Conservation (phyloP, 1,284 basidiomycete species). For the Melampsora americana region DNA sequence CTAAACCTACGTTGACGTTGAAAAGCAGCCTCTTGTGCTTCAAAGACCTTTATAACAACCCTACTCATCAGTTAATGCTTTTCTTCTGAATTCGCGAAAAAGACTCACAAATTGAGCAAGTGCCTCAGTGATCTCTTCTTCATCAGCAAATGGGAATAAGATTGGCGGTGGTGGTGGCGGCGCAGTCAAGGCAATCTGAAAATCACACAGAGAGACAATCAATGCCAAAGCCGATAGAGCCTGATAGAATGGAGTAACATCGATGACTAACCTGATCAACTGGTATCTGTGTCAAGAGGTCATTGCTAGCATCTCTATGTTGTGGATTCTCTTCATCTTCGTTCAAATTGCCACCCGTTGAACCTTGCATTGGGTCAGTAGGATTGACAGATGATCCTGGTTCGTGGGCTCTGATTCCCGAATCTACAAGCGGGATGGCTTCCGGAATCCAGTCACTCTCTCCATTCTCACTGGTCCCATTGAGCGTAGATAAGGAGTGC, state of each 20-base stretch:
- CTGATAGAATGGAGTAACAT: no score
- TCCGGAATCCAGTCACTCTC: not conserved
- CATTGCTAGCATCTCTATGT: no score
- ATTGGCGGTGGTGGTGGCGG: conserved; percentile 33
- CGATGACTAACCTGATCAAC: no score
- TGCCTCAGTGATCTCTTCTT: conserved; percentile 36
- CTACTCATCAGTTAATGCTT: not conserved
- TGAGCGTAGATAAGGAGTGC: not conserved
- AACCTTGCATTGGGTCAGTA: no score
- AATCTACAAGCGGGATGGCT: not conserved
- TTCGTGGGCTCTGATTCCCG: no score
- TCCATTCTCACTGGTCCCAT: not conserved
- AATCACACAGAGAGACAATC: not conserved
- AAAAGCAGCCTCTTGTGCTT: conserved; percentile 42
- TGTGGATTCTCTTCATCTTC: no score
- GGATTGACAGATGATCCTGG: no score
- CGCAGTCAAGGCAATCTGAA: not conserved
- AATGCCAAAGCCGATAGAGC: not conserved
- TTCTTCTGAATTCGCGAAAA: not conserved
- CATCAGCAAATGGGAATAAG: conserved; percentile 34
- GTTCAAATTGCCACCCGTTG: no score
- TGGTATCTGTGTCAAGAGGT: no score
- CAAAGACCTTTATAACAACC: conserved; percentile 6
- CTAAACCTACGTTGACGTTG: conserved; percentile 36
- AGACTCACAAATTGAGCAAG: conserved; percentile 35